Conservation (phyloP, 2,329 filamentous ascomycete species). For the Phialophora expanda region DNA sequence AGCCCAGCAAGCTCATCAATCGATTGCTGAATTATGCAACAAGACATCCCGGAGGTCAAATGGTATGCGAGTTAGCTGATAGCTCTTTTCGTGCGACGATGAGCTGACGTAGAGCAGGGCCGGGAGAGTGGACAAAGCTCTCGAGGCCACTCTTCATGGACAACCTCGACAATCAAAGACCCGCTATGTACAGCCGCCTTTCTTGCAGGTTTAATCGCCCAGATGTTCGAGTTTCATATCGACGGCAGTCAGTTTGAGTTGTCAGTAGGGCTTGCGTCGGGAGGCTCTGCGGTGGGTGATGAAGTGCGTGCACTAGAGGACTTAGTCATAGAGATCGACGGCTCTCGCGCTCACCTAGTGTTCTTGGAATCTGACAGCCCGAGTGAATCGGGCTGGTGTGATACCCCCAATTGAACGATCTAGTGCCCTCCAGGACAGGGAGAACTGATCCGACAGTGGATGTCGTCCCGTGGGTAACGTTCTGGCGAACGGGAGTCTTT, state of each 20-base stretch:
- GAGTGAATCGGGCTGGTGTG: not conserved
- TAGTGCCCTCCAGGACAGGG: not conserved
- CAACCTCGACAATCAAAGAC: not conserved
- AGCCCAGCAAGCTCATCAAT: not conserved
- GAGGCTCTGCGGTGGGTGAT: not conserved
- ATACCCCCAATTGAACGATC: not conserved
- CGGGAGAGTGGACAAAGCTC: not conserved
- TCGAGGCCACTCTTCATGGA: not conserved
- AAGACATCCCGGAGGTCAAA: not conserved
- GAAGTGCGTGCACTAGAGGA: not conserved
- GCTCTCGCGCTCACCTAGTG: not conserved
- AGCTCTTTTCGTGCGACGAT: not conserved
- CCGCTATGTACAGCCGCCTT: not conserved
- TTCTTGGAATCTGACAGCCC: not conserved
- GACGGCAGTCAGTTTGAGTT: not conserved
- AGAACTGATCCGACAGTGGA: not conserved
- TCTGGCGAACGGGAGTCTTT: not conserved
- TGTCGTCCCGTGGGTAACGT: not conserved
- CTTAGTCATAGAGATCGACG: not conserved
- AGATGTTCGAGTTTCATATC: not conserved
- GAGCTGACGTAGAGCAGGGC: not conserved
- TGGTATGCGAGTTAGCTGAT: not conserved
- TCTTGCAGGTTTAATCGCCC: not conserved
- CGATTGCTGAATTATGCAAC: not conserved
- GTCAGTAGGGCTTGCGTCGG: not conserved